Evolutionary conservation across 2,329 filamentous ascomycete species (phyloP).

Genomic region (Stagonosporopsis cucurbitacearum): DNA sequence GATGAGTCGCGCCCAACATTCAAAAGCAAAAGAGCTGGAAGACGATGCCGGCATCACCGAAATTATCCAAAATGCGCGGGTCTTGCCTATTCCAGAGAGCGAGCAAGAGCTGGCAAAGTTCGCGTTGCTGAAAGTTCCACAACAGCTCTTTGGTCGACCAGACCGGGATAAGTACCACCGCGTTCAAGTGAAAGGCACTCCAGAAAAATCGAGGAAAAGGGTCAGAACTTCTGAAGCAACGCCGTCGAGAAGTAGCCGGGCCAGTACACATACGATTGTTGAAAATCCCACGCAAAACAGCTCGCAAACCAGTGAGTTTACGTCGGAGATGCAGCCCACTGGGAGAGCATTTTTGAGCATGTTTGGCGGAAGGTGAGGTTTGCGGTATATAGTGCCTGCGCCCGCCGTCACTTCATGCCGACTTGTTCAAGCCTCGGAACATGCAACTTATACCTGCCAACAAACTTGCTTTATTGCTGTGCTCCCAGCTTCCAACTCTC

Average conservation of each 20-base stretch:
- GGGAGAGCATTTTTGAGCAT: slow-evolving; percentile 10
- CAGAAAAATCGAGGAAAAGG: slow-evolving; percentile 30
- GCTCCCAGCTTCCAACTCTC: neutral
- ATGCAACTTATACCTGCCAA: neutral
- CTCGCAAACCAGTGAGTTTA: neutral
- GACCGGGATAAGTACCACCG: slow-evolving; percentile 40
- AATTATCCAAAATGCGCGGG: slow-evolving; percentile 64
- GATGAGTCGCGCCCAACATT: slow-evolving; percentile 71
- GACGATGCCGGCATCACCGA: slow-evolving; percentile 65
- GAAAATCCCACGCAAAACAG: neutral
- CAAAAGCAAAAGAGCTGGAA: slow-evolving; percentile 62
- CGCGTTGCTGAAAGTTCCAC: slow-evolving; percentile 50
- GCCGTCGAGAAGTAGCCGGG: neutral
- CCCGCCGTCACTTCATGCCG: neutral
- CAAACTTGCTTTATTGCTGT: neutral
- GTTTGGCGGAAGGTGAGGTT: neutral
- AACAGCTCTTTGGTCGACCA: slow-evolving; percentile 55
- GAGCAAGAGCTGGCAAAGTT: slow-evolving; percentile 45
- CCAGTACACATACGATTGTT: neutral
- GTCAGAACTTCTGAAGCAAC: slow-evolving; percentile 15
- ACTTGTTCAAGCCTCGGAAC: neutral
- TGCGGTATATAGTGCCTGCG: neutral
- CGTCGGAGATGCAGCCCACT: neutral
- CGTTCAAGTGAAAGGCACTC: slow-evolving; percentile 26
- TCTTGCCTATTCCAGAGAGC: slow-evolving; percentile 54